Base-by-base conservation (phyloP, 192 early-diverging fungal species). In the Phlyctochytrium bullatum region DNA sequence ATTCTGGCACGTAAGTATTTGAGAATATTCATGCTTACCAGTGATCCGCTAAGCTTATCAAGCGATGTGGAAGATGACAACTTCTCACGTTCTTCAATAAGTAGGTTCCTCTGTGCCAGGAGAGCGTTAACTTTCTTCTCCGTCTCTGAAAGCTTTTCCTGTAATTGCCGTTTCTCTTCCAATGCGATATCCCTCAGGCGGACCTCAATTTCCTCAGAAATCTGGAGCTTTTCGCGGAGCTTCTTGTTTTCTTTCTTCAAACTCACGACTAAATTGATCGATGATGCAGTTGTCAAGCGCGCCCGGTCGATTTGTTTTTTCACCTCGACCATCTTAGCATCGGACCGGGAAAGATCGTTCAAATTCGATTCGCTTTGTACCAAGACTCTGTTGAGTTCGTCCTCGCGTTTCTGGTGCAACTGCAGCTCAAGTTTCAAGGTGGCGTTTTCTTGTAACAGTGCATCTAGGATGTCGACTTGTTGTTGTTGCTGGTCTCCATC, bases 101-200 rank as follows among this genome's bases (percentile, higher is more conserved):
- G 36, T 29, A 72, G 57, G 24, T 30, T 60, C 33, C 70, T 17
- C 56, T 72, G 70, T 12, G 63, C 64, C 36, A 72, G 64, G 16
- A 72, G 58, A 3, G 70, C 52, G 17, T 40, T 29, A 36, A 61
- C 65, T 30, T 64, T 57, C 36, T 50, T 34, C 25, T 72, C 34
- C 12, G 70, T 34, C 20, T 47, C n/a, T 23, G 57, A 57, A 16
- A 72, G 47, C 47, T 60, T 50, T 58, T 72, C 64, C 23, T 66
- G 54, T 32, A 72, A 34, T n/a, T 66, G 32, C 31, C 63, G 27
- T 36, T 61, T 72, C 25, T 57, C 20, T 6, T 25, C 54, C 12
- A 20, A 10, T 10, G 20, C 54, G 14, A 10, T 28, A 10, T 57
- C 54, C 54, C 27, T 10, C 4, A 25, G 27, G 12, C 27, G 12